Base-by-base conservation (phyloP, 768 basidiomycete species). In the Pholiota conissans region DNA sequence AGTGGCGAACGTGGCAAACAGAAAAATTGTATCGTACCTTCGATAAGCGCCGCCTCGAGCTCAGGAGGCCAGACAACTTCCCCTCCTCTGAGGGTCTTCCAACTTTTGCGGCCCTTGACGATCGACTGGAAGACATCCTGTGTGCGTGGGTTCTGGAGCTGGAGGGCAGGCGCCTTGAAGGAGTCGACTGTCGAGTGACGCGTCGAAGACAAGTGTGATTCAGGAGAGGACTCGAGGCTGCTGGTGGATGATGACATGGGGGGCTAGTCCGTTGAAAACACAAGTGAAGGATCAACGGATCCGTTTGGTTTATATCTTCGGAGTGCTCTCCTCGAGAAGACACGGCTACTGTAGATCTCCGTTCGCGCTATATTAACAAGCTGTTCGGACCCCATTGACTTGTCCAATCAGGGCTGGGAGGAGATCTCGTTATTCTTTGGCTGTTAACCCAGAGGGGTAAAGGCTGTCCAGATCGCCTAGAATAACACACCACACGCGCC, bases 1-100 rank as follows among this genome's bases (percentile, higher is more conserved):
- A 18, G 37, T 55, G 45, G 26, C 49, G 50, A 29, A 20, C n/a
- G 22, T 18, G 42, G 9, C 42, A 24, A 20, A 45, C 11, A 45
- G 9, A 11, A 10, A 20, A 24, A 20, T 45, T 18, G 20, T 39
- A 20, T n/a, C 73, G 40, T 59, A 87, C 90, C 90, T 79, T 90
- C 85, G 40, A 91, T 80, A 62, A 91, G 76, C 37, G 87, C 86
- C 27, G 85, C 87, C 74, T 91, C 90, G 50, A 91, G 83, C 63
- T 87, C 82, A 10, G 86, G 87, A 52, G 90, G 90, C 90, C 90
- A 91, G 20, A 91, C 89, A 9, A 86, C 80, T 67, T 91, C 89
- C 28, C 84, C 83, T 45, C 87, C 89, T 67, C 83, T 82, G 26
- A 86, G 71, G 0, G 86, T 89, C 68, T 90, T 89, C 87, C 87